phyloP scores from a whole-genome alignment of 2,329 filamentous ascomycete species.

The Fusarium illudens region DNA sequence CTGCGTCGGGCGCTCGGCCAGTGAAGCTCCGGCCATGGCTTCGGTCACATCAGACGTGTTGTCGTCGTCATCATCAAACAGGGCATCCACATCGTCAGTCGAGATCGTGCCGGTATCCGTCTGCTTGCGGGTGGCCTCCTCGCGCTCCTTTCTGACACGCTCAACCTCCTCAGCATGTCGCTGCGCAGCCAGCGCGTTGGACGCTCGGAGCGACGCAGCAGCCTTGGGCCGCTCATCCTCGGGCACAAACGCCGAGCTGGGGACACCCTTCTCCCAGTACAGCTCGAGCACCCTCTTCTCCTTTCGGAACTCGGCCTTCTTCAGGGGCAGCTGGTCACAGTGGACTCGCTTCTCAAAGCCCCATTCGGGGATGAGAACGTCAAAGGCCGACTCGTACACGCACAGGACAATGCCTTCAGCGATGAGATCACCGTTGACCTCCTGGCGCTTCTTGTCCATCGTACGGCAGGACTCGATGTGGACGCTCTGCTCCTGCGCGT shows the following conservation, averaged over 20 bases:
- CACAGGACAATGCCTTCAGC: constrained; percentile 95
- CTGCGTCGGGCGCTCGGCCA: constrained; percentile 89
- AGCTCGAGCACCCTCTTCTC: constrained; percentile 93
- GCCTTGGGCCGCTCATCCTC: constrained; percentile 96
- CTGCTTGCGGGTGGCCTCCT: constrained; percentile 90
- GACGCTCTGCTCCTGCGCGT: constrained; percentile 97
- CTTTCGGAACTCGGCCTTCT: constrained; percentile 99
- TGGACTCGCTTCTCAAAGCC: constrained; percentile 99
- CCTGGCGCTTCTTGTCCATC: constrained; percentile 91
- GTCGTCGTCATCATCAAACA: constrained; percentile 94
- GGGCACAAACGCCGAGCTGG: constrained; percentile 93
- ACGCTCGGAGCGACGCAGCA: constrained; percentile 74
- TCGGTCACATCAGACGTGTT: constrained; percentile 90
- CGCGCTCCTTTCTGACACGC: constrained; percentile 82
- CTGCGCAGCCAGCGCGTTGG: constrained; percentile 78
- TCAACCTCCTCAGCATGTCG: constrained; percentile 84
- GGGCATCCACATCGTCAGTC: constrained; percentile 90
- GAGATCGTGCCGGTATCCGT: constrained; percentile 95
- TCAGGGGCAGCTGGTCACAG: constrained; percentile 95
- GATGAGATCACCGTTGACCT: constrained; percentile 89
- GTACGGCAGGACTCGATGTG: constrained; percentile 96
- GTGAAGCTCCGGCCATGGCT: constrained; percentile 87
- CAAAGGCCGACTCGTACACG: constrained; percentile 98
- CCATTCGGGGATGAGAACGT: constrained; percentile 97
- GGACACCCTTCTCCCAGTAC: constrained; percentile 99